Percentiles rank a stretch among this genome's conserved stretches.
These are phyloP conservation scores for Mycena vulgaris DNA, from an alignment of 768 basidiomycete genomes.

Conservation along the genomic window DNA sequence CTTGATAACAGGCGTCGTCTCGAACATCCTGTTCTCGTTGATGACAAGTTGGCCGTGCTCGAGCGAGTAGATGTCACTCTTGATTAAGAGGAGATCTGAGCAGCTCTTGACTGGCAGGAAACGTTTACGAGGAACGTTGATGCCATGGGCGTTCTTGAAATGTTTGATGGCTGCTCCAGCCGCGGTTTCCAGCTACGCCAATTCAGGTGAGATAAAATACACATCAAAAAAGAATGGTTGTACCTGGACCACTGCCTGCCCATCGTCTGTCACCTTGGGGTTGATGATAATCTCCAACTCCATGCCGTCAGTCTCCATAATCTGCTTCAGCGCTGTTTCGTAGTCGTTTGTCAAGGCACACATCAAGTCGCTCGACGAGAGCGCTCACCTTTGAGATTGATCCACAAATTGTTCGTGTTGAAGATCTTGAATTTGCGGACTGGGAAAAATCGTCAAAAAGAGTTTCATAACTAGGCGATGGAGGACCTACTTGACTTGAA, in stretches of 20 bases:
- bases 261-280: conserved; percentile 89
- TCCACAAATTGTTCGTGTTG: conserved; percentile 90
- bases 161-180: conserved; percentile 96
- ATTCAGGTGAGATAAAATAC: conserved; percentile 40
- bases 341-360: background rate
- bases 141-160: conserved; percentile 92
- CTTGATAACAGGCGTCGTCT: conserved; percentile 95
- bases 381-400: conserved; percentile 78
- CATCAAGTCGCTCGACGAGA: background rate
- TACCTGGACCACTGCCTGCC: conserved; percentile 87
- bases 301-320: conserved; percentile 90
- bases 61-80: conserved; percentile 93
- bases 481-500: conserved; percentile 80
- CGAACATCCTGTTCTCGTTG: conserved; percentile 87
- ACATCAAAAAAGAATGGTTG: conserved; percentile 22
- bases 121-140: conserved; percentile 94
- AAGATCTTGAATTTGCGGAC: conserved; percentile 95
- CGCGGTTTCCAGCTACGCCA: conserved; percentile 87
- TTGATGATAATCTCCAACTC: conserved; percentile 97
- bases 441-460: conserved; percentile 41
- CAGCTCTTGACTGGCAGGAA: conserved; percentile 95
- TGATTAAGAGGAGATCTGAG: conserved; percentile 91
- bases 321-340: conserved; percentile 83
- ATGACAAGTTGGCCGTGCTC: conserved; percentile 91
- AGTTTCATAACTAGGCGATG: conserved; percentile 1